Evolutionary conservation across 2,329 filamentous ascomycete genomes (phyloP).

Genomic region (Trichoderma koningii): DNA sequence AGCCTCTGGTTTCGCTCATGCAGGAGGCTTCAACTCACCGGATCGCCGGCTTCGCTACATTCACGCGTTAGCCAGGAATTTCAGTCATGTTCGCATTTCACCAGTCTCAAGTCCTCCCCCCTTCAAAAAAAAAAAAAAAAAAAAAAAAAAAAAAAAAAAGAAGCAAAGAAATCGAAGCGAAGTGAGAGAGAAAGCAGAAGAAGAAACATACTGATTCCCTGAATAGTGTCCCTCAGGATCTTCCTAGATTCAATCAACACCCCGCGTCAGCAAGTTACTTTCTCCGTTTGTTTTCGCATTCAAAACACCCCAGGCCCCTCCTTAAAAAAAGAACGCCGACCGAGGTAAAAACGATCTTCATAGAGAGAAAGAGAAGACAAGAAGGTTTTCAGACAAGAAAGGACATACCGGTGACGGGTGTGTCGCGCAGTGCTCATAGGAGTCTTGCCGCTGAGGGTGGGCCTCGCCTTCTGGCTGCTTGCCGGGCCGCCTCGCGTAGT

Average conservation of each 20-base stretch:
- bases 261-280: background rate
- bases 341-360: too few species aligned
- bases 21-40: constrained; percentile 43
- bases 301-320: background rate
- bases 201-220: constrained; percentile 53
- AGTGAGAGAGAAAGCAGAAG: background rate
- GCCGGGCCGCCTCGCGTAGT: too few species aligned
- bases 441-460: too few species aligned
- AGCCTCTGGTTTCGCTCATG: background rate
- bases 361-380: too few species aligned
- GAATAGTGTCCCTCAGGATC: constrained; percentile 50
- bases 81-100: background rate
- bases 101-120: background rate
- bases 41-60: constrained; percentile 56
- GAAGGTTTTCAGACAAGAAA: too few species aligned
- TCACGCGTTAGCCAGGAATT: background rate
- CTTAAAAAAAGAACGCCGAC: too few species aligned
- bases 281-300: background rate
- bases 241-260: constrained; percentile 44
- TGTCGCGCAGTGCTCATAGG: too few species aligned
- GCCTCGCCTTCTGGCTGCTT: too few species aligned
- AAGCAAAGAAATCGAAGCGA: background rate
- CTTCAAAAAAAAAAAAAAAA: too few species aligned
- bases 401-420: too few species aligned
- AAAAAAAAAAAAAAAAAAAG: background rate